Evolutionary conservation across 148 eudicot species (phyloP).

Genomic region (Oxyria digyna): DNA sequence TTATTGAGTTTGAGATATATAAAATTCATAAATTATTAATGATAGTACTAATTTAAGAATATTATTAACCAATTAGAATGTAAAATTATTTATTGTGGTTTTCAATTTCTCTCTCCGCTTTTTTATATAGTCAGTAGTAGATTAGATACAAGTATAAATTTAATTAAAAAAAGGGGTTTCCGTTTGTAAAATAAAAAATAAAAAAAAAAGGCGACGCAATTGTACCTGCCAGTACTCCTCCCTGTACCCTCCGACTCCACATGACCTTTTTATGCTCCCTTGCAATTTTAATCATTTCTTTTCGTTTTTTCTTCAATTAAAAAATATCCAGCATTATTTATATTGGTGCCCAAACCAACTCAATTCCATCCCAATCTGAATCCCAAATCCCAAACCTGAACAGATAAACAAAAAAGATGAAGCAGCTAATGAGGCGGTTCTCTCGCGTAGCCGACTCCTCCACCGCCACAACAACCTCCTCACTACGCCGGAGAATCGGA

Average conservation of each 20-base stretch:
- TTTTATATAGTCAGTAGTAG: no score
- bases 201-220: slow-evolving; percentile 1
- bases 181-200: neutral
- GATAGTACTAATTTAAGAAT: no score
- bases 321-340: neutral
- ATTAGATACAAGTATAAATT: no score
- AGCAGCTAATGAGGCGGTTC: slow-evolving; percentile 45
- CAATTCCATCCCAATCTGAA: neutral
- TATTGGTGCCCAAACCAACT: neutral
- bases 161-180: neutral
- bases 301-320: neutral
- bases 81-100: no score
- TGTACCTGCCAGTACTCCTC: slow-evolving; percentile 9
- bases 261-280: slow-evolving; percentile 1
- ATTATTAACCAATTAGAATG: no score
- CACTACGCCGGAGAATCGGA: slow-evolving; percentile 10
- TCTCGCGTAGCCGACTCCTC: slow-evolving; percentile 65
- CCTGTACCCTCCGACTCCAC: slow-evolving; percentile 5
- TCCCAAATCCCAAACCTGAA: neutral
- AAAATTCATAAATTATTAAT: no score
- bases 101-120: no score
- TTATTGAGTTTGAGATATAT: no score
- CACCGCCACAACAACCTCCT: slow-evolving; percentile 20
- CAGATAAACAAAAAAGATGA: slow-evolving; percentile 27
- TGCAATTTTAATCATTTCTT: neutral